Conservation (phyloP, 768 basidiomycete species). For the Podaxis sp. region DNA sequence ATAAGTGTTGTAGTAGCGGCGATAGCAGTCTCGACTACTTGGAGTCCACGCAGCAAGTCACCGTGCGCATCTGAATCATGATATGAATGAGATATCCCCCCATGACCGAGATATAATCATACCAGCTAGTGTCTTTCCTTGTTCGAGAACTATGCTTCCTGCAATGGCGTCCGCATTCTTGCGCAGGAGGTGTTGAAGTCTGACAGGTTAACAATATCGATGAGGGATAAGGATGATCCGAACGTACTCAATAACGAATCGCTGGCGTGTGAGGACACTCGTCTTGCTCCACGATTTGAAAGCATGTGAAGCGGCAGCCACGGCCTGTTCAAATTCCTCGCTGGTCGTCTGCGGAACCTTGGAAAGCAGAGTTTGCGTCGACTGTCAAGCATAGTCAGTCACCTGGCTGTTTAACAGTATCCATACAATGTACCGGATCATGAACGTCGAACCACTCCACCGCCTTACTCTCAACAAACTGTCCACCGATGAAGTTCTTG, state of each 20-base stretch:
- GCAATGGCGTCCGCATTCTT: conserved; percentile 86
- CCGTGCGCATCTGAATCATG: conserved; percentile 79
- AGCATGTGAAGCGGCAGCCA: conserved; percentile 79
- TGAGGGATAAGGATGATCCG: background rate
- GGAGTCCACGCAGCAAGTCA: conserved; percentile 89
- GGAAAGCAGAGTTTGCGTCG: conserved; percentile 88
- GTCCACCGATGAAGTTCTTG: conserved; percentile 89
- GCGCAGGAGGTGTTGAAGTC: conserved; percentile 85
- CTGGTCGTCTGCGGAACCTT: conserved; percentile 87
- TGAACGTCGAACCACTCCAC: conserved; percentile 81
- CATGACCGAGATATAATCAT: conserved; percentile 13
- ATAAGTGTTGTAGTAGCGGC: conserved; percentile 81
- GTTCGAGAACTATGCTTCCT: conserved; percentile 87
- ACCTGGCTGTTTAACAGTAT: background rate
- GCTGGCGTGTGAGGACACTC: conserved; percentile 83
- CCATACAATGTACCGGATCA: conserved; percentile 69
- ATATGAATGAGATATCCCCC: background rate
- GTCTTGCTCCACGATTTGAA: conserved; percentile 88
- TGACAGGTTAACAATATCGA: conserved; percentile 28
- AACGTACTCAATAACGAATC: conserved; percentile 84
- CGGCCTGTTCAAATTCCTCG: conserved; percentile 80
- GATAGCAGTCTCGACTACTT: conserved; percentile 83
- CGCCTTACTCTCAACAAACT: conserved; percentile 82
- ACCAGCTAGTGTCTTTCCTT: conserved; percentile 93
- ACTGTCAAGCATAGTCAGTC: conserved; percentile 32